phyloP scores from a whole-genome alignment of 352 stramenopile species.

The Phytophthora sansomeana region DNA sequence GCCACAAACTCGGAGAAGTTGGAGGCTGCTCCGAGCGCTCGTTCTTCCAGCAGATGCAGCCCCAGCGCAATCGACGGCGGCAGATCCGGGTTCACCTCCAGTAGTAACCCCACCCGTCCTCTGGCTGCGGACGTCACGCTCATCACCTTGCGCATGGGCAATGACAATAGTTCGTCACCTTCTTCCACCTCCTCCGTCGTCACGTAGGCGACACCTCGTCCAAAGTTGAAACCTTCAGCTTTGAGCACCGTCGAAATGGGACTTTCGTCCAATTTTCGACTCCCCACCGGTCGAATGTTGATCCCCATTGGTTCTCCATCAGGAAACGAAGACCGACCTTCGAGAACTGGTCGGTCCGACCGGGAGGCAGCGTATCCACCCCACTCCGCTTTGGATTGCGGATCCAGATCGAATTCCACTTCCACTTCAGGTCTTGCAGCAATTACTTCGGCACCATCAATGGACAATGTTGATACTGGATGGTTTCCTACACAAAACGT shows the following conservation, averaged over 20 bases:
- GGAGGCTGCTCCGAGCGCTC: constrained; percentile 39
- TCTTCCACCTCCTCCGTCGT: constrained; percentile 19
- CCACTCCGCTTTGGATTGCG: constrained; percentile 36
- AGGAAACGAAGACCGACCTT: constrained; percentile 20
- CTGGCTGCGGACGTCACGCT: constrained; percentile 40
- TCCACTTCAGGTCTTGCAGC: constrained; percentile 32
- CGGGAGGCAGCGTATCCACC: constrained; percentile 16
- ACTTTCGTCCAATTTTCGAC: constrained; percentile 10
- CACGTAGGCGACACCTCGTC: constrained; percentile 46
- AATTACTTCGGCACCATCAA: constrained; percentile 23
- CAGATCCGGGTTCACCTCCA: constrained; percentile 56
- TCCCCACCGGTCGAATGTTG: constrained; percentile 20
- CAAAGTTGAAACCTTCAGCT: constrained; percentile 51
- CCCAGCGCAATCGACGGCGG: constrained; percentile 48
- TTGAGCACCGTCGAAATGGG: constrained; percentile 33
- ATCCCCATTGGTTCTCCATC: constrained; percentile 18
- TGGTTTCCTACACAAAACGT: neutral
- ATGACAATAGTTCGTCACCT: constrained; percentile 37
- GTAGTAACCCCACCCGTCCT: constrained; percentile 43
- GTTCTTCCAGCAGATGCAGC: constrained; percentile 59
- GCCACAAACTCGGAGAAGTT: constrained; percentile 52
- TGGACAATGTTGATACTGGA: constrained; percentile 18
- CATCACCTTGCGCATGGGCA: constrained; percentile 50
- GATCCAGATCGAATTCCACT: constrained; percentile 46
- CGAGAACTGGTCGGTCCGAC: constrained; percentile 31